Conservation (phyloP, 192 early-diverging fungal genomes). For the Coemansia nantahalensis region DNA sequence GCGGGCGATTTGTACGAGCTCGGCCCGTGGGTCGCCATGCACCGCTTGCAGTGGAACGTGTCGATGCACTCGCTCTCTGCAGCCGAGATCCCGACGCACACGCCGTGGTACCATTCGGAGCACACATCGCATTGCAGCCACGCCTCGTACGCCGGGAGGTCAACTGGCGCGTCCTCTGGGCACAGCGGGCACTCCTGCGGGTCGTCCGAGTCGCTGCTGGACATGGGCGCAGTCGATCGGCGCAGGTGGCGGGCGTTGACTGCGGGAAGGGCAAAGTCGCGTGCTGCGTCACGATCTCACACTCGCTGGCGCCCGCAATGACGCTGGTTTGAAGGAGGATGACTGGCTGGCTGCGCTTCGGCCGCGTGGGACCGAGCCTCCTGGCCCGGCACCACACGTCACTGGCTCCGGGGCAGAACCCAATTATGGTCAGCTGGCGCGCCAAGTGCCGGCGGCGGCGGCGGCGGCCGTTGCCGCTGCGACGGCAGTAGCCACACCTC, state of each 20-base stretch:
- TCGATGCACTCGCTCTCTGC: conserved; percentile 62
- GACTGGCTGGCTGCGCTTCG: too few relatives aligned
- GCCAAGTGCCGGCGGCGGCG: too few relatives aligned
- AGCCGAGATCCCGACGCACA: conserved; percentile 58
- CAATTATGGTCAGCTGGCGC: too few relatives aligned
- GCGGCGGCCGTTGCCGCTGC: too few relatives aligned
- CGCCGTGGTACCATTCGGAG: conserved; percentile 64
- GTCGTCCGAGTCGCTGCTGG: conserved; percentile 39
- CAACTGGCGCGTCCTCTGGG: conserved; percentile 41
- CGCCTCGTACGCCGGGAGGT: conserved; percentile 50
- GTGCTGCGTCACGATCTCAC: too few relatives aligned
- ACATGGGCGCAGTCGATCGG: background rate
- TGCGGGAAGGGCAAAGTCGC: too few relatives aligned
- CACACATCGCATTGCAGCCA: conserved; percentile 72
- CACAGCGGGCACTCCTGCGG: conserved; percentile 47
- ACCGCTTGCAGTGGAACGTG: conserved; percentile 62
- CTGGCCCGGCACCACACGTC: too few relatives aligned
- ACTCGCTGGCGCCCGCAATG: too few relatives aligned
- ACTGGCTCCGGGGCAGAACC: too few relatives aligned
- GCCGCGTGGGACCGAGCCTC: too few relatives aligned
- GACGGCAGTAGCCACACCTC: too few relatives aligned
- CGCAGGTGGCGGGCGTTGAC: conserved; percentile 4
- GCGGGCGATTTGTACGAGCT: conserved; percentile 53
- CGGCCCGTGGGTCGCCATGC: conserved; percentile 56
- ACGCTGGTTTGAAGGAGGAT: too few relatives aligned